Evolutionary conservation across 2,329 filamentous ascomycete genomes (phyloP).

Genomic region (Fusarium dlaminii): DNA sequence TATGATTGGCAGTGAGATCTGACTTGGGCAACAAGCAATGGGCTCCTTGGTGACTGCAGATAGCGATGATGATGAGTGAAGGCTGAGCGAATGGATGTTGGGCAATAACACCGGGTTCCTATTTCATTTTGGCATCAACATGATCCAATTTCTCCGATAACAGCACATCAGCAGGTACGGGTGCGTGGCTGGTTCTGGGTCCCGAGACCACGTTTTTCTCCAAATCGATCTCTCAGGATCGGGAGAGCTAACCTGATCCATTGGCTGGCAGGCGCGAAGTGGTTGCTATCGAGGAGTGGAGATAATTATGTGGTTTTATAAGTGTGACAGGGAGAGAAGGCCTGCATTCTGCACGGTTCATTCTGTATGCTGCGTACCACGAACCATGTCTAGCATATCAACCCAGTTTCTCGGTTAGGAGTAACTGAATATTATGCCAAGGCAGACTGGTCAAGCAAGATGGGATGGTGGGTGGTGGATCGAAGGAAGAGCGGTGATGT

Average conservation of each 20-base stretch:
- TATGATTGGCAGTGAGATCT: constrained; percentile 40
- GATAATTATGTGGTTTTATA: constrained; percentile 25
- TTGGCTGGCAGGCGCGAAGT: constrained; percentile 21
- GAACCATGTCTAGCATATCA: constrained; percentile 3
- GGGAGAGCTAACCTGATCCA: constrained; percentile 9
- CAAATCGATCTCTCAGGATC: constrained; percentile 31
- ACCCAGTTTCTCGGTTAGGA: constrained; percentile 23
- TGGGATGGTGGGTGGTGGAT: constrained; percentile 22
- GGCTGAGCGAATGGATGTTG: constrained; percentile 6
- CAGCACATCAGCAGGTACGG: constrained; percentile 30
- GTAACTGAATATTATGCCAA: constrained; percentile 3
- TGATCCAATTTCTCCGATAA: constrained; percentile 16
- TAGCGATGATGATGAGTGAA: constrained; percentile 15
- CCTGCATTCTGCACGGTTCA: constrained; percentile 4
- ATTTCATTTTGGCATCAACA: not conserved
- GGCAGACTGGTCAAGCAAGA: constrained; percentile 10
- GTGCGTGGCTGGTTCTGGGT: constrained; percentile 28
- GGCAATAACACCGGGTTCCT: not conserved
- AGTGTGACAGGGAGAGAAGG: constrained; percentile 23
- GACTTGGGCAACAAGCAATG: not conserved
- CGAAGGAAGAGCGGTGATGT: not conserved
- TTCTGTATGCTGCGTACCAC: constrained; percentile 20
- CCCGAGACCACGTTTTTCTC: constrained; percentile 33
- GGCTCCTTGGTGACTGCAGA: constrained; percentile 22
- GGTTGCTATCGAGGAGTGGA: constrained; percentile 7